Base-by-base conservation (phyloP, 495 filamentous ascomycete genomes). In the Polyplosphaeria fusca region DNA sequence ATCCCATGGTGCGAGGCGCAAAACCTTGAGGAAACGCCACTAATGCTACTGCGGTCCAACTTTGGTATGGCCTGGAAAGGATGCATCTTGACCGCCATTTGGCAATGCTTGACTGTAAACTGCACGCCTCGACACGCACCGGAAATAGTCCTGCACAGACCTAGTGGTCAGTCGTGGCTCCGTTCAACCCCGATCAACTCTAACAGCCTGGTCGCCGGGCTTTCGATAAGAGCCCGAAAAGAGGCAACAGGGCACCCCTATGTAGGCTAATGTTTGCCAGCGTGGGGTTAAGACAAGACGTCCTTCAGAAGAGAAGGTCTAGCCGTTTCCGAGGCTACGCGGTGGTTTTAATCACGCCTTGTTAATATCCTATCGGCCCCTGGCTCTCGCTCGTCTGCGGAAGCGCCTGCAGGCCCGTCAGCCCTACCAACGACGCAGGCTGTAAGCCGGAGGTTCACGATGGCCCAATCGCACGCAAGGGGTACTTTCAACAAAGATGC, bases 311-410 rank as follows among this genome's bases (percentile, higher is more conserved):
- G 20, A 42, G 18, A 46, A 45, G n/a, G 50, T 53, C 25, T 43
- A 47, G 28, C 46, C 54, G 45, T 57, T 57, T 50, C 38, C 20
- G 23, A 57, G 35, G 2, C 39, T 58, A 58, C 55, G 22, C 20
- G 37, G 55, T 25, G 43, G 55, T 23, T 32, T 58, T n/a, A 5
- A 52, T 50, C 46, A 58, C 55, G 55, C 55, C 23, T 43, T 52
- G 55, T 22, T 39, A 22, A 38, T n/a, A 5, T 37, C 37, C 55
- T 26, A 44, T 3, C 5, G 27, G 11, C 13, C 38, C 40, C 50
- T 30, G 38, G 19, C 9, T 7, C 9, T 43, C 16, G 26, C 22
- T 50, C 23, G 46, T 49, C 45, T 43, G 46, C 35, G 22, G 47
- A 37, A 43, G 37, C 13, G 18, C 38, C 25, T 53, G 37, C 39